Conservation (phyloP, 179 eudicot genomes). For the Carnegiea gigantea region DNA sequence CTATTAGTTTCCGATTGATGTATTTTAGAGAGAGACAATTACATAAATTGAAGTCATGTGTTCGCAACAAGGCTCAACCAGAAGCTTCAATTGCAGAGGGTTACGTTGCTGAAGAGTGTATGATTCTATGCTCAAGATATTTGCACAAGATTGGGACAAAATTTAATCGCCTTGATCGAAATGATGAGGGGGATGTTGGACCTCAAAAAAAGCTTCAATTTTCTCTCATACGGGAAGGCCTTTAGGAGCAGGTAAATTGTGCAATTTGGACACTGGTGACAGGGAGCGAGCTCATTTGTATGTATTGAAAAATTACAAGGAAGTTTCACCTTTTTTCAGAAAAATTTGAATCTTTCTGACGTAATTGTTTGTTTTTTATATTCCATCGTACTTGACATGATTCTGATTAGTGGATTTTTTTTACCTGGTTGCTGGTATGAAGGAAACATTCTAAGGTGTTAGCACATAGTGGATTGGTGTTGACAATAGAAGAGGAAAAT, state of each 20-base stretch:
- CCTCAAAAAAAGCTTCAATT: background rate
- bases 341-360: no score
- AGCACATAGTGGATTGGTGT: background rate
- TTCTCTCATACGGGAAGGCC: background rate
- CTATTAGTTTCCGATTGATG: conserved; percentile 3
- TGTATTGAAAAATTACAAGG: no score
- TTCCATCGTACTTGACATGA: no score
- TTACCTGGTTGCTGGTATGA: no score
- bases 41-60: background rate
- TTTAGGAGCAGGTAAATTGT: background rate
- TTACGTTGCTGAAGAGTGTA: background rate
- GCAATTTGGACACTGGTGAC: background rate
- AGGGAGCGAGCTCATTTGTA: background rate
- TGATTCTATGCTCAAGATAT: conserved; percentile 9
- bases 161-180: background rate
- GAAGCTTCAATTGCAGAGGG: conserved; percentile 5
- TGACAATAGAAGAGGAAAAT: background rate
- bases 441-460: no score
- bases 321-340: background rate
- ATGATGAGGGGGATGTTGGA: background rate
- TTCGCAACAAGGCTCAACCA: background rate
- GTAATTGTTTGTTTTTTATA: no score
- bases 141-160: background rate
- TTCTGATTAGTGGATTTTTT: no score
- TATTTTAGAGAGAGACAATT: conserved; percentile 2